Evolutionary conservation across 2,329 filamentous ascomycete species (phyloP), one percentile per base, ranked within the genome.

Genomic region (Talaromyces sp.): DNA sequence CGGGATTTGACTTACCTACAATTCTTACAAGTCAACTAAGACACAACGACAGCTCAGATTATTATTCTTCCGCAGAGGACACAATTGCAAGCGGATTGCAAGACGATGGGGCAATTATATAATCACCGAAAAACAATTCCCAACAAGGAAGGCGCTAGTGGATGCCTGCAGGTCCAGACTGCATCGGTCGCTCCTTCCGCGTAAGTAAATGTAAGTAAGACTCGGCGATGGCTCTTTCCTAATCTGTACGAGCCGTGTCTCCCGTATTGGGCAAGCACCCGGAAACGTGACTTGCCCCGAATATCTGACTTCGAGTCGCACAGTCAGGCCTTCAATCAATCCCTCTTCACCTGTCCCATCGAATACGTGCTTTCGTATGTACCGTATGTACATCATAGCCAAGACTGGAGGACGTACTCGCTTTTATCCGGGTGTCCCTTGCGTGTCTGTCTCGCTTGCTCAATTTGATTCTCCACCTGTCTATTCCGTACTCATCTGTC

Each of bases 351-450:
- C n/a, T 22, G 22, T 28, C 22, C 22, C 41, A 28, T 45, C 41
- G n/a, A 10, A 22, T 45, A 25, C 41, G 21, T 46, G 22, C 43
- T 8, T 28, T 15, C 15, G 8, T n/a, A n/a, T n/a, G n/a, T n/a
- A n/a, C n/a, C n/a, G n/a, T n/a, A n/a, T n/a, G n/a, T n/a, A n/a
- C n/a, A n/a, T n/a, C n/a, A n/a, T n/a, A 9, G 28, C n/a, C 45
- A 11, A 21, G 45, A 33, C 45, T 35, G 43, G 43, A 46, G 43
- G 31, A 46, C 43, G 43, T 19, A 48, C 45, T 48, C 45, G 45
- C 25, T 35, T n/a, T 35, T n/a, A 48, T 48, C 45, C 45, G 45
- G 43, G 19, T 17, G 45, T 48, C 45, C 45, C 45, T 48, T 48
- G 28, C 45, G 33, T 11, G 45, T 19, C 28, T 11, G 45, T 19